Conservation (phyloP, 257 asterid species). For the Nicotiana undulata region DNA sequence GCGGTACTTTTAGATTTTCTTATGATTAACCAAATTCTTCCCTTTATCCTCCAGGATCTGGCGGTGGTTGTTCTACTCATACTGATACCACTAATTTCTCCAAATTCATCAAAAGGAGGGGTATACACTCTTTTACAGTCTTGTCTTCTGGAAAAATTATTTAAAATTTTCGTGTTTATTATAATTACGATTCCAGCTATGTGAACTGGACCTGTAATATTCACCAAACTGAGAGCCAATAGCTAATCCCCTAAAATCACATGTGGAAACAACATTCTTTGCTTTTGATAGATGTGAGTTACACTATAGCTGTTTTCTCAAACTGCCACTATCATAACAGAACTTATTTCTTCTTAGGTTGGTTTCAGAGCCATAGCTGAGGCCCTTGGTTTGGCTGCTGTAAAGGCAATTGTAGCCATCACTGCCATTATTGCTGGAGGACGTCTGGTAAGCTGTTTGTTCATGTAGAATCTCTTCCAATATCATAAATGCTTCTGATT, state of each 20-base stretch:
- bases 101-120: conserved; percentile 99
- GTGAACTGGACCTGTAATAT: background rate
- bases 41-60: conserved; percentile 55
- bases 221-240: background rate
- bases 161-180: background rate
- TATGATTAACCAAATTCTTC: conserved; percentile 7
- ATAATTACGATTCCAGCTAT: background rate
- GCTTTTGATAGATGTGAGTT: background rate
- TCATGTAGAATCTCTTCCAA: background rate
- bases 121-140: conserved; percentile 29
- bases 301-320: background rate
- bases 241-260: background rate
- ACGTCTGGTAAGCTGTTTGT: conserved; percentile 52
- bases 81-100: conserved; percentile 95
- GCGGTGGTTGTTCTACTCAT: conserved; percentile 99
- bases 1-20: background rate
- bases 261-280: background rate
- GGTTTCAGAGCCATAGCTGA: conserved; percentile 98
- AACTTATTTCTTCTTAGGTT: conserved; percentile 34
- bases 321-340: conserved; percentile 3
- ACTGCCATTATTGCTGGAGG: conserved; percentile 98
- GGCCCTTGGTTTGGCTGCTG: conserved; percentile 99
- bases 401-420: conserved; percentile 94
- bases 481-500: background rate
- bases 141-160: conserved; percentile 1